Percentiles rank a stretch among this genome's conserved stretches.
These are phyloP conservation scores for Cicer cuneatum DNA, from an alignment of 306 rosid species.

Conservation along the genomic window DNA sequence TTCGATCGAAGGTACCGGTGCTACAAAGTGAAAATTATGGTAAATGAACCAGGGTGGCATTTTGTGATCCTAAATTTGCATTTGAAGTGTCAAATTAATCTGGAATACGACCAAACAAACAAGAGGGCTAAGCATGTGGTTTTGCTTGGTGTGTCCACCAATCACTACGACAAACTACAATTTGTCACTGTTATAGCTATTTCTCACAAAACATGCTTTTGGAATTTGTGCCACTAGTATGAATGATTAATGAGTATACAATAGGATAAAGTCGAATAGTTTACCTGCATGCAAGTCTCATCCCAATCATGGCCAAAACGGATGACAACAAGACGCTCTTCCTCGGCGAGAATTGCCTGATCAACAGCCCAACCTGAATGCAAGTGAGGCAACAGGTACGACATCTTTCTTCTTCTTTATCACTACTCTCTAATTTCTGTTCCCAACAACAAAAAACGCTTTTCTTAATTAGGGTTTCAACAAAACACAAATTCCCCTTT, in stretches of 20 bases:
- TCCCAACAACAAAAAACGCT: background rate
- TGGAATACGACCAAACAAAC: background rate
- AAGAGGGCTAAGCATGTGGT: background rate
- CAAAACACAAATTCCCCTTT: too few species aligned
- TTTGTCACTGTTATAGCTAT: too few species aligned
- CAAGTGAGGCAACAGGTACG: conserved; percentile 85
- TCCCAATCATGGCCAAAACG: conserved; percentile 93
- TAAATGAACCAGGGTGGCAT: background rate
- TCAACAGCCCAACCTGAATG: conserved; percentile 95
- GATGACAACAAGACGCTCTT: conserved; percentile 82
- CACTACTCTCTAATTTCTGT: background rate
- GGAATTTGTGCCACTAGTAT: too few species aligned
- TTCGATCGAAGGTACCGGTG: too few species aligned
- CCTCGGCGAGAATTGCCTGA: conserved; percentile 88
- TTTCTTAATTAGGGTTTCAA: conserved; percentile 2
- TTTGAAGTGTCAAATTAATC: background rate
- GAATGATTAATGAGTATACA: background rate
- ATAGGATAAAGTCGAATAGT: background rate
- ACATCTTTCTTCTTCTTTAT: conserved; percentile 47
- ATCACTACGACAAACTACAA: too few species aligned
- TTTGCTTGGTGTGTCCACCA: background rate
- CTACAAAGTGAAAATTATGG: background rate
- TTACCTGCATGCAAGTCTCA: conserved; percentile 90
- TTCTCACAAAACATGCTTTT: too few species aligned
- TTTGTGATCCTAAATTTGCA: background rate